Conservation (phyloP, 805 yeast genomes). For the Pichia kluyveri region DNA sequence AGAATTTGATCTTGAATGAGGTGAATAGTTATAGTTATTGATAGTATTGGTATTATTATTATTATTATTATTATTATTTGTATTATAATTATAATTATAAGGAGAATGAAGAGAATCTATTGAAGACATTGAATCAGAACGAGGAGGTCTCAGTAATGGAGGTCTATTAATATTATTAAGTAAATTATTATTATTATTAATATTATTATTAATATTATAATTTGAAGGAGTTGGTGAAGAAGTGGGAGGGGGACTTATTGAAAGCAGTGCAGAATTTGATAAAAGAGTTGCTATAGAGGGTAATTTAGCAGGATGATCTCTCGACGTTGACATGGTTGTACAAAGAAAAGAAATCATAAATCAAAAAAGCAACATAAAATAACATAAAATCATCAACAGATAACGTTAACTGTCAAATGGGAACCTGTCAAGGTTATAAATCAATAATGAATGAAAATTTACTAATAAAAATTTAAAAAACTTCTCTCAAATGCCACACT, state of each 20-base stretch:
- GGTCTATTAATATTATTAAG: too few species aligned
- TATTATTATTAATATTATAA: too few species aligned
- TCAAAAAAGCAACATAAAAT: too few species aligned
- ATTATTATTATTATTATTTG: too few species aligned
- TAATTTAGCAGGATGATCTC: background rate
- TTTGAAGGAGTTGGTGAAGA: slow-evolving; percentile 4
- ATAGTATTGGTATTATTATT: background rate
- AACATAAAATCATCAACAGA: too few species aligned
- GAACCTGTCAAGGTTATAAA: slow-evolving; percentile 35
- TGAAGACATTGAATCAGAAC: slow-evolving; percentile 12
- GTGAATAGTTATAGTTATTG: background rate
- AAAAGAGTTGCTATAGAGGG: slow-evolving; percentile 4
- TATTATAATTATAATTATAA: too few species aligned
- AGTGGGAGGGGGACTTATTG: background rate
- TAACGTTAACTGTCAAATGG: too few species aligned
- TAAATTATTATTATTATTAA: too few species aligned
- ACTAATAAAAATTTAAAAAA: too few species aligned
- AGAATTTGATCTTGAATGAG: background rate
- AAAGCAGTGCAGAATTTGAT: background rate
- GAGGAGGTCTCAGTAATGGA: background rate
- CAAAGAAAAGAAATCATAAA: background rate
- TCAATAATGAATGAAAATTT: too few species aligned
- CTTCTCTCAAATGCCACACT: too few species aligned
- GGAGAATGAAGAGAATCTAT: background rate
- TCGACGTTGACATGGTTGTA: slow-evolving; percentile 8